Evolutionary conservation across 352 stramenopile species (phyloP).

Genomic region (Pythium angustatum): DNA sequence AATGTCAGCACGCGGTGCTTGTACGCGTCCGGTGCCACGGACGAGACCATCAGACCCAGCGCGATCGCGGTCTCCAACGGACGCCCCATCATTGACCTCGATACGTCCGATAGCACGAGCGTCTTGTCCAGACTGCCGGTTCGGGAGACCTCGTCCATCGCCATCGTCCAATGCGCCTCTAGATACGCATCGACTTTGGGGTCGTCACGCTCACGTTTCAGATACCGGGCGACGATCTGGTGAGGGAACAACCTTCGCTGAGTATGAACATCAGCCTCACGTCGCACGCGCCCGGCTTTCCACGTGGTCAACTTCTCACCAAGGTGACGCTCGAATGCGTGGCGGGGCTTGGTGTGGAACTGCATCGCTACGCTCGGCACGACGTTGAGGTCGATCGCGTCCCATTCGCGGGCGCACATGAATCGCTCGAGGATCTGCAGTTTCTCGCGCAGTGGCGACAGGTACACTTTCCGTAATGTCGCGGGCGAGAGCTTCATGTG

Average conservation of each 20-base stretch:
- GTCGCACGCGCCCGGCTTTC: conserved; percentile 33
- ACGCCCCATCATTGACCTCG: no score
- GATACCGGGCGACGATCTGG: conserved; percentile 44
- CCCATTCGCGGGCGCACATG: conserved; percentile 54
- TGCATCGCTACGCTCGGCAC: conserved; percentile 53
- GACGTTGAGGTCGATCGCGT: conserved; percentile 37
- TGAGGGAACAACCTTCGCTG: conserved; percentile 46
- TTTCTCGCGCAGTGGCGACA: conserved; percentile 41
- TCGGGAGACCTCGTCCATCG: background rate
- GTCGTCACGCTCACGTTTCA: conserved; percentile 7
- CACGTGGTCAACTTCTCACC: conserved; percentile 35
- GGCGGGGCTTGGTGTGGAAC: conserved; percentile 36
- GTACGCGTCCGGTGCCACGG: background rate
- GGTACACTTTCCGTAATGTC: conserved; percentile 43
- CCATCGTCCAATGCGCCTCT: background rate
- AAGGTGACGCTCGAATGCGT: conserved; percentile 42
- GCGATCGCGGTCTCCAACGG: no score
- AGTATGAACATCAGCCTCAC: no score
- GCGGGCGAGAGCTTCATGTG: conserved; percentile 45
- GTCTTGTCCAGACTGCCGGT: background rate
- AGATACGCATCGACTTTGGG: background rate
- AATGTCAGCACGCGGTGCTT: background rate
- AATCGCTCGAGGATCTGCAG: conserved; percentile 43
- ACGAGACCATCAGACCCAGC: conserved; percentile 13
- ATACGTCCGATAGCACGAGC: background rate